phyloP scores from a whole-genome alignment of 2,329 filamentous ascomycete species.

The Talaromyces marneffei region DNA sequence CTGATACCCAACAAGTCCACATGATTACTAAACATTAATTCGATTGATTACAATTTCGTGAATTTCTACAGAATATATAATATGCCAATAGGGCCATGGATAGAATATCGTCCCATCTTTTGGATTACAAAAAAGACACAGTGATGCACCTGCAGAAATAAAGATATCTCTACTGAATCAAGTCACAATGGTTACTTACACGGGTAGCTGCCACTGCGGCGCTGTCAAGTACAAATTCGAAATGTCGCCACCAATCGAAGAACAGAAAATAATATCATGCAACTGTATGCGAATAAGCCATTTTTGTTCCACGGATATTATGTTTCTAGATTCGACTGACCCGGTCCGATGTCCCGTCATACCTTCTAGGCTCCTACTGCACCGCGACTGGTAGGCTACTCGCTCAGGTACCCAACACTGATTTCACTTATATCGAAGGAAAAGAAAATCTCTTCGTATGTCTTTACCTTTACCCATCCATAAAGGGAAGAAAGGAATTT shows the following conservation, averaged over 20 bases:
- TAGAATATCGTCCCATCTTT: too few species aligned
- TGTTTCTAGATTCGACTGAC: neutral
- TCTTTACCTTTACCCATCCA: neutral
- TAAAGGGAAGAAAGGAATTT: neutral
- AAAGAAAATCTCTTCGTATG: constrained; percentile 21
- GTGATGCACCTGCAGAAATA: neutral
- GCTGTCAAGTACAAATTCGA: constrained; percentile 19
- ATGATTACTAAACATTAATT: neutral
- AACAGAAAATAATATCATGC: constrained; percentile 17
- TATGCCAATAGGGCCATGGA: too few species aligned
- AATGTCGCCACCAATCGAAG: constrained; percentile 16
- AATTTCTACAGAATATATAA: neutral
- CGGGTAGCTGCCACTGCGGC: constrained; percentile 22
- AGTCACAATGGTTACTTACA: neutral
- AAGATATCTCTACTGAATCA: neutral
- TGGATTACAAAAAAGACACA: neutral
- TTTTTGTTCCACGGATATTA: neutral
- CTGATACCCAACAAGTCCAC: neutral
- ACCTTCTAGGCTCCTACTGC: constrained; percentile 26
- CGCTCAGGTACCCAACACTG: constrained; percentile 21
- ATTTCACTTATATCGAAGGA: constrained; percentile 20
- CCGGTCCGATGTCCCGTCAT: too few species aligned
- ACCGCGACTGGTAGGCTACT: constrained; percentile 27
- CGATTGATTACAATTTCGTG: neutral
- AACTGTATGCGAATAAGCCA: constrained; percentile 17